These are phyloP conservation scores for Diplodia scrobiculata DNA, from an alignment of 2,329 filamentous ascomycete genomes.

Conservation along the genomic window DNA sequence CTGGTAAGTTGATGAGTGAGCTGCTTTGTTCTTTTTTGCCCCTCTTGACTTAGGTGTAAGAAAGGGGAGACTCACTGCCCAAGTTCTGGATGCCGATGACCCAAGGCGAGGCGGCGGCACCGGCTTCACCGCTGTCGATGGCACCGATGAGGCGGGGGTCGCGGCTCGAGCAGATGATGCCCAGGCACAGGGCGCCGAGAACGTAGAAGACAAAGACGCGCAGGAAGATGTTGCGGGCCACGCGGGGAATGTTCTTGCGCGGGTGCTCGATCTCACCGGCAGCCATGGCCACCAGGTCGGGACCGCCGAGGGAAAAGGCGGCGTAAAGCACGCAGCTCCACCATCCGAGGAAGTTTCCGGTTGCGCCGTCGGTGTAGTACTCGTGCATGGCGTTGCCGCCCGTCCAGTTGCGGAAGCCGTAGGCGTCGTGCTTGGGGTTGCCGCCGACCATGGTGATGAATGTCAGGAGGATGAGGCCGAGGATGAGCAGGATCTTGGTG, in stretches of 20 bases:
- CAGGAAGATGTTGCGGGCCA: slow-evolving; percentile 78
- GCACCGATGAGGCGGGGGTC: slow-evolving; percentile 51
- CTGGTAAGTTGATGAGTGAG: too few relatives aligned
- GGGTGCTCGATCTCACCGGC: slow-evolving; percentile 53
- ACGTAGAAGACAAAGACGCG: slow-evolving; percentile 62
- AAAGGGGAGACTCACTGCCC: slow-evolving; percentile 32
- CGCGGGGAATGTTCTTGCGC: slow-evolving; percentile 62
- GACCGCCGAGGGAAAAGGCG: slow-evolving; percentile 53
- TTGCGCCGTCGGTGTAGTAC: slow-evolving; percentile 57
- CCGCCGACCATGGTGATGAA: slow-evolving; percentile 52
- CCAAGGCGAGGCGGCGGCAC: slow-evolving; percentile 59
- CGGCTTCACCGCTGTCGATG: slow-evolving; percentile 31
- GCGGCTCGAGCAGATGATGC: slow-evolving; percentile 58
- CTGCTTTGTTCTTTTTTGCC: too few relatives aligned
- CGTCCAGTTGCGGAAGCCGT: slow-evolving; percentile 52
- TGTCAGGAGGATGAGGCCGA: slow-evolving; percentile 52
- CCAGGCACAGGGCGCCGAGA: slow-evolving; percentile 56
- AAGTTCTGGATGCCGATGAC: slow-evolving; percentile 64
- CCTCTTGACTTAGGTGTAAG: too few relatives aligned
- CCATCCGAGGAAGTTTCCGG: slow-evolving; percentile 62
- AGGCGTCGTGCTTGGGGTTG: slow-evolving; percentile 48
- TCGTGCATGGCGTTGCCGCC: slow-evolving; percentile 57
- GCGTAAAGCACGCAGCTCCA: slow-evolving; percentile 57
- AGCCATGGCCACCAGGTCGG: slow-evolving; percentile 55
- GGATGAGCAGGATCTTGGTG: slow-evolving; percentile 52